These are phyloP conservation scores for Pichia sp. DNA, from an alignment of 1,139 yeast species.

Conservation along the genomic window DNA sequence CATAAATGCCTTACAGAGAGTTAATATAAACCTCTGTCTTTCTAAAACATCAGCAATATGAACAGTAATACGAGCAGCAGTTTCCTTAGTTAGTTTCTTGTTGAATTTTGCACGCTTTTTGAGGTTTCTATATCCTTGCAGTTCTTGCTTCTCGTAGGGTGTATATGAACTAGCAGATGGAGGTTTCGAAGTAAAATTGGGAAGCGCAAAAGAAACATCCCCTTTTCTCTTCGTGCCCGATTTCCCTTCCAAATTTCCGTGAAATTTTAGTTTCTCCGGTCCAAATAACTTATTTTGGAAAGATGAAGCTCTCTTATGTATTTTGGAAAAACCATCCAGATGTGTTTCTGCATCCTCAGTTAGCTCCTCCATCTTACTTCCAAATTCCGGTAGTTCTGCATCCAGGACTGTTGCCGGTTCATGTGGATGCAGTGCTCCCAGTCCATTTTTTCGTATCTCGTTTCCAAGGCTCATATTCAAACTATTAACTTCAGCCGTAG, in stretches of 20 bases:
- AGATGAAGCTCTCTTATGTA: conserved; percentile 13
- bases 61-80: conserved; percentile 68
- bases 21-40: conserved; percentile 75
- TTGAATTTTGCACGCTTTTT: conserved; percentile 20
- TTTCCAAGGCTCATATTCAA: conserved; percentile 11
- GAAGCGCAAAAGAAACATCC: conserved; percentile 16
- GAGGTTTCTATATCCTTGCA: conserved; percentile 12
- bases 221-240: background rate
- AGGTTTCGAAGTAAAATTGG: conserved; percentile 17
- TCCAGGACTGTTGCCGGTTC: background rate
- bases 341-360: conserved; percentile 5
- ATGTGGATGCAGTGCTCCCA: background rate
- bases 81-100: conserved; percentile 28
- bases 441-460: conserved; percentile 9
- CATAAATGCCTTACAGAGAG: conserved; percentile 87
- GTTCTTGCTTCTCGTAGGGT: conserved; percentile 11
- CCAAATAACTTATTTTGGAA: conserved; percentile 9
- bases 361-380: conserved; percentile 6
- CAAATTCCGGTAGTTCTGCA: conserved; percentile 6
- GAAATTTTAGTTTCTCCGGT: background rate
- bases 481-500: conserved; percentile 2
- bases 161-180: background rate
- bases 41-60: conserved; percentile 86
- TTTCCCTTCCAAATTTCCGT: background rate
- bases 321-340: conserved; percentile 3